Evolutionary conservation across 1,139 yeast species (phyloP).

Genomic region (Debaryomyces coudertii): DNA sequence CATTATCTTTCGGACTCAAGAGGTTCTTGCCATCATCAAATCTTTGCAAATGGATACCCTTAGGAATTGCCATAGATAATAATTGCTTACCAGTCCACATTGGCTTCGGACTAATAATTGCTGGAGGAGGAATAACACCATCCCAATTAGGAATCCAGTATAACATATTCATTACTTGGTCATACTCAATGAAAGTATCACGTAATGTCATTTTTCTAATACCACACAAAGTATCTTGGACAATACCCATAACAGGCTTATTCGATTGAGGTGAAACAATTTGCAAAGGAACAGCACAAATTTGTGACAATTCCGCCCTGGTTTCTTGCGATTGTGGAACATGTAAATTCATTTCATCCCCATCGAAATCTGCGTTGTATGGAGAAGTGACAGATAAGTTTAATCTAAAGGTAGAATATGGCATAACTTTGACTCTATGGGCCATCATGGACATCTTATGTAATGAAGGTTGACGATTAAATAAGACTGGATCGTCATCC

Average conservation of each 20-base stretch:
- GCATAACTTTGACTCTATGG: conserved; percentile 99
- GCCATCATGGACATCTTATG: conserved; percentile 99
- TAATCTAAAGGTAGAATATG: conserved; percentile 95
- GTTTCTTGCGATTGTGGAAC: conserved; percentile 99
- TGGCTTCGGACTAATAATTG: conserved; percentile 91
- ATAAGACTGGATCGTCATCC: conserved; percentile 96
- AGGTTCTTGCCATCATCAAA: conserved; percentile 89
- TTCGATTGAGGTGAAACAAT: conserved; percentile 98
- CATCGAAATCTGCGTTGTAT: conserved; percentile 99
- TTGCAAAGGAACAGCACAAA: conserved; percentile 96
- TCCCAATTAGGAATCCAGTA: conserved; percentile 99
- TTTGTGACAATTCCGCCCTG: conserved; percentile 90
- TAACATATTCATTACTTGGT: conserved; percentile 93
- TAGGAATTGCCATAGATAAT: conserved; percentile 89
- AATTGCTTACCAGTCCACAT: conserved; percentile 98
- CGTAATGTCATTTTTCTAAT: conserved; percentile 92
- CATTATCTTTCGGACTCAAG: conserved; percentile 82
- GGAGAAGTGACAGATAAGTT: conserved; percentile 97
- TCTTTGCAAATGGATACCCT: conserved; percentile 92
- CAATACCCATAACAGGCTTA: conserved; percentile 99
- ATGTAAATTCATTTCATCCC: conserved; percentile 99
- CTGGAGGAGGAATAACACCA: conserved; percentile 97
- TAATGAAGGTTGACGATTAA: conserved; percentile 98
- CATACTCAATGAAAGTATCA: conserved; percentile 85
- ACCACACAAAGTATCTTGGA: conserved; percentile 98